Base-by-base conservation (phyloP, 495 filamentous ascomycete species). In the Penicillium canariense region DNA sequence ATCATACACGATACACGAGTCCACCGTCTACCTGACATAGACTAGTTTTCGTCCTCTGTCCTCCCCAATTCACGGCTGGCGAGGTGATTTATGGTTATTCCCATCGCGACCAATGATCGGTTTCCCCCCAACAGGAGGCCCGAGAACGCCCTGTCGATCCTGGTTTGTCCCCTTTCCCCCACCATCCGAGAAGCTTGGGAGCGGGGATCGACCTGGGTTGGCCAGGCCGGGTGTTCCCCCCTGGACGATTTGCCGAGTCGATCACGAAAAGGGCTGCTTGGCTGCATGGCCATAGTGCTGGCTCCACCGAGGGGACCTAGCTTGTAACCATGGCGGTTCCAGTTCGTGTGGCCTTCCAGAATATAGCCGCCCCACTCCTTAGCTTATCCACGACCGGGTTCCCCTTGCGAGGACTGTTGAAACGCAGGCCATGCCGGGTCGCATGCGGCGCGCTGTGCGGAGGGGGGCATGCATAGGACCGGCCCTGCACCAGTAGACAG, bases 321-420 rank as follows among this genome's bases (percentile, higher is more conserved):
- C 35, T 43, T 53, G 53, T 60, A 60, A 60, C 58, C 53, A 52
- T 56, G 52, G 58, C 48, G 48, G 58, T 60, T 56, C 52, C 58
- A 56, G 52, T 49, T 55, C 54, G 34, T 40, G 18, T 47, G 27
- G 40, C 4, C 40, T 52, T 57, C 42, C 54, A 52, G 47, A 50
- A 49, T 28, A 38, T 56, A 20, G 27, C 12, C 28, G 56, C 39
- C 42, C 56, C 56, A 54, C 50, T 53, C 27, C 18, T 50, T 36
- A 35, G 36, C 10, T 46, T 32, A 12, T 45, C 52, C 25, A 40
- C 17, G 32, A 25, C 23, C 27, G 14, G 32, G 30, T 31, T 30
- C 25, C 49, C 49, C 35, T 35, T 26, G 15, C n/a, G 30, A 28
- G 52, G 18, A 49, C 12, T 46, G n/a, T 18, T 46, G 43, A 46